Base-by-base conservation (phyloP, 345 rosid genomes). In the Populus ilicifolia region DNA sequence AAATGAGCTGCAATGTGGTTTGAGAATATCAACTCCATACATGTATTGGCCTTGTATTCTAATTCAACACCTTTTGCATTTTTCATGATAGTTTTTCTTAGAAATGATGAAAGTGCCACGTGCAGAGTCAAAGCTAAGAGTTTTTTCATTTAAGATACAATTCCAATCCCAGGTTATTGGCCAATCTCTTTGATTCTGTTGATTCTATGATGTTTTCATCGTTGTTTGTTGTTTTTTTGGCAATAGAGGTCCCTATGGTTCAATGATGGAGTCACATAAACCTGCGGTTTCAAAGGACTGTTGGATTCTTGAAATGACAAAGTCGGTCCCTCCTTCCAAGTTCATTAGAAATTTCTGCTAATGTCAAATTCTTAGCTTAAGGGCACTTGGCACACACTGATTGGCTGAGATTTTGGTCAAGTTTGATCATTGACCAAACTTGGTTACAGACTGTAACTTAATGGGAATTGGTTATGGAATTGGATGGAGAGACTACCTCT, bases 61-160 rank as follows among this genome's bases (percentile, higher is more conserved):
- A 13, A 72, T 77, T 80, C 64, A 76, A 54, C 69, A 68, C 54
- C 61, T 73, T 69, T 41, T 73, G 67, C 67, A 12, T 79, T 78
- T 35, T 85, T 79, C 72, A 74, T 84, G 80, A 62, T 85, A 93
- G 97, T 91, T 88, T 83, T 93, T 93, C 89, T 68, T 91, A 65
- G 94, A 93, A 83, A 73, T 91, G 86, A 89, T 91, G 86, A 91
- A 93, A 84, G 94, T 88, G 79, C 97, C 94, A 63, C 89, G 97
- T 50, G 89, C 89, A 16, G 94, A 93, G 86, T 88, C 90, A 67
- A 93, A 93, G 88, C 84, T 93, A 71, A 88, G 96, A 79, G 96
- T 93, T 77, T 89, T 89, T 85, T 89, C 92, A 13, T 93, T 83
- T 85, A 93, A 91, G 84, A 81, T 89, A 41, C 94, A 91, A 77